Evolutionary conservation across 495 filamentous ascomycete species (phyloP).

Genomic region (Penicillium chermesinum): DNA sequence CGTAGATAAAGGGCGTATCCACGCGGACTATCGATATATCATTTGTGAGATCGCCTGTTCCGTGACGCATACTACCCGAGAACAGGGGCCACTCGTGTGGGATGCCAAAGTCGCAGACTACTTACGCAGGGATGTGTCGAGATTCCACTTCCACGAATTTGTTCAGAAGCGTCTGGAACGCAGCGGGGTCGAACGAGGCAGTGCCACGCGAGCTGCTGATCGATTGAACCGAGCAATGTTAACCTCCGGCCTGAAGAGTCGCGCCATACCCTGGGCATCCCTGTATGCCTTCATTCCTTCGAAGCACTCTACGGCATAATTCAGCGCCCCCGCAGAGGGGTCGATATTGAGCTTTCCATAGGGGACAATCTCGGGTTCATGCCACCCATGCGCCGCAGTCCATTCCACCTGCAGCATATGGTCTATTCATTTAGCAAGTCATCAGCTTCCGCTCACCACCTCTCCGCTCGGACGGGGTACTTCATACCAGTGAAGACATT

Average conservation of each 20-base stretch:
- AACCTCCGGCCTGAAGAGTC: constrained; percentile 67
- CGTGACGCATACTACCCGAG: too few relatives aligned
- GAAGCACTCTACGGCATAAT: constrained; percentile 85
- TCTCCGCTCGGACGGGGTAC: neutral
- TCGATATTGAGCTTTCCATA: constrained; percentile 68
- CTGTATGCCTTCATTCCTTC: constrained; percentile 81
- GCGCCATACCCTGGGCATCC: constrained; percentile 62
- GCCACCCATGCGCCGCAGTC: constrained; percentile 59
- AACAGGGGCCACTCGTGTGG: too few relatives aligned
- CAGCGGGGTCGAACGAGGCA: constrained; percentile 62
- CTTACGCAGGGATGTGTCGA: constrained; percentile 10
- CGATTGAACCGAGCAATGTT: constrained; percentile 65
- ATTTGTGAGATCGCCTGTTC: too few relatives aligned
- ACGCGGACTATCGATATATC: neutral
- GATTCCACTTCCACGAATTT: constrained; percentile 41
- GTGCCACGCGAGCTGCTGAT: constrained; percentile 62
- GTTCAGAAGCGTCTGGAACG: constrained; percentile 60
- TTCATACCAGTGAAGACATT: neutral
- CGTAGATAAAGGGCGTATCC: constrained; percentile 54
- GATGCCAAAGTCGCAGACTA: too few relatives aligned
- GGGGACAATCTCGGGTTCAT: constrained; percentile 59
- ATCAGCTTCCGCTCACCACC: neutral
- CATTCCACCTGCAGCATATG: constrained; percentile 73
- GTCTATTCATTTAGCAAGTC: too few relatives aligned
- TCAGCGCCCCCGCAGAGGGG: constrained; percentile 68